These are phyloP conservation scores for Coemansia sp. DNA, from an alignment of 192 early-diverging fungal genomes.

Conservation along the genomic window DNA sequence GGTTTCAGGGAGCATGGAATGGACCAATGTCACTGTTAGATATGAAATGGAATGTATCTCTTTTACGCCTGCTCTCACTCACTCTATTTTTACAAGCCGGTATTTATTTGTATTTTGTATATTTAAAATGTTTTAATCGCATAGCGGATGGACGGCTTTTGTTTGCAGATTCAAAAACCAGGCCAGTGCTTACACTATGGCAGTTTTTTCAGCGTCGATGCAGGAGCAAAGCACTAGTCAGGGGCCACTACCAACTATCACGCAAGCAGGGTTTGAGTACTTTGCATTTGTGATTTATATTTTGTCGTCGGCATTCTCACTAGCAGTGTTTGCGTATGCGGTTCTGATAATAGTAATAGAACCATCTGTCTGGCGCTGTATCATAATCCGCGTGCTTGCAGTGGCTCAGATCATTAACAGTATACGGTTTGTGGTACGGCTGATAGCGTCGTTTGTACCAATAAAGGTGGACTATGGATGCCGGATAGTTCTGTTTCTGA, in stretches of 20 bases:
- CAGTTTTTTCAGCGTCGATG: not conserved
- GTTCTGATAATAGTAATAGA: not conserved
- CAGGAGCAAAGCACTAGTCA: not conserved
- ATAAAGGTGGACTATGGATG: slow-evolving; percentile 22
- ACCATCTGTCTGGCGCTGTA: slow-evolving; percentile 17
- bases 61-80: too few relatives aligned
- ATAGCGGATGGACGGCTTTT: not conserved
- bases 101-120: not conserved
- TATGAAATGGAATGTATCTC: too few relatives aligned
- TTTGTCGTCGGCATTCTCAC: slow-evolving; percentile 9
- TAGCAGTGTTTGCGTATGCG: slow-evolving; percentile 24
- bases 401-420: slow-evolving; percentile 28
- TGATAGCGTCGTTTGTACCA: slow-evolving; percentile 7
- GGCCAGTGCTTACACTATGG: too few relatives aligned
- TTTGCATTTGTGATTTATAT: slow-evolving; percentile 14
- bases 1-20: too few relatives aligned
- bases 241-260: slow-evolving; percentile 15
- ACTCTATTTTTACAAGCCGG: not conserved
- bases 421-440: slow-evolving; percentile 21
- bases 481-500: slow-evolving; percentile 5
- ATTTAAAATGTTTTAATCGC: not conserved
- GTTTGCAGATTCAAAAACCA: too few relatives aligned
- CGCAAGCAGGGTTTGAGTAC: not conserved
- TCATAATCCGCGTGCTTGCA: slow-evolving; percentile 30
- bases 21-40: too few relatives aligned